A percentile compares a stretch with the other conserved stretches of the same genome.
phyloP scores from a whole-genome alignment of 306 rosid genomes.

The Ormosia semicastrata region DNA sequence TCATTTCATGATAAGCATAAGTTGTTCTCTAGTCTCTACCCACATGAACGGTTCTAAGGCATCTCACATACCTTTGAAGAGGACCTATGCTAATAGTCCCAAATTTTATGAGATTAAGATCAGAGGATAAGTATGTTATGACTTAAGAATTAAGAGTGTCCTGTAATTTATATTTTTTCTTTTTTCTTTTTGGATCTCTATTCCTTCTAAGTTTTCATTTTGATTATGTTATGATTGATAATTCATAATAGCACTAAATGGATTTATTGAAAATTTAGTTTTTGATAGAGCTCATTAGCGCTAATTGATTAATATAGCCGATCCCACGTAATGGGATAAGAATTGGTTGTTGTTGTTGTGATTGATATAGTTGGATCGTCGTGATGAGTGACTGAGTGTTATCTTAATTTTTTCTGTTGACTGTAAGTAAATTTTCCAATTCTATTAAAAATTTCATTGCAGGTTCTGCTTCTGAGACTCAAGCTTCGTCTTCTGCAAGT shows the following conservation, averaged over 20 bases:
- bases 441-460: constrained; percentile 17
- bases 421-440: neutral
- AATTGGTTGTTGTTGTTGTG: neutral
- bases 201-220: neutral
- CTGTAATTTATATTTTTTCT: neutral
- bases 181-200: neutral
- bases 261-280: neutral
- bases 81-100: neutral
- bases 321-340: neutral
- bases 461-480: constrained; percentile 61
- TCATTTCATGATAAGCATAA: neutral
- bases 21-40: neutral
- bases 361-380: neutral
- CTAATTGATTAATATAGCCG: neutral
- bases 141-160: neutral
- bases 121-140: neutral
- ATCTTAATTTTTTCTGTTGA: neutral
- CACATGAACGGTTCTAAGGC: neutral
- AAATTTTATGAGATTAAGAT: neutral
- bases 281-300: neutral
- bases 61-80: neutral
- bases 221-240: neutral
- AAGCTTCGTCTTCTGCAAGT: constrained; percentile 36
- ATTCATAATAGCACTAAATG: neutral
- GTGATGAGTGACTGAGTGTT: neutral